Evolutionary conservation across 176 grass and related monocot species (phyloP), one percentile per base, ranked within the genome.

Genomic region (Elaeis guineensis): DNA sequence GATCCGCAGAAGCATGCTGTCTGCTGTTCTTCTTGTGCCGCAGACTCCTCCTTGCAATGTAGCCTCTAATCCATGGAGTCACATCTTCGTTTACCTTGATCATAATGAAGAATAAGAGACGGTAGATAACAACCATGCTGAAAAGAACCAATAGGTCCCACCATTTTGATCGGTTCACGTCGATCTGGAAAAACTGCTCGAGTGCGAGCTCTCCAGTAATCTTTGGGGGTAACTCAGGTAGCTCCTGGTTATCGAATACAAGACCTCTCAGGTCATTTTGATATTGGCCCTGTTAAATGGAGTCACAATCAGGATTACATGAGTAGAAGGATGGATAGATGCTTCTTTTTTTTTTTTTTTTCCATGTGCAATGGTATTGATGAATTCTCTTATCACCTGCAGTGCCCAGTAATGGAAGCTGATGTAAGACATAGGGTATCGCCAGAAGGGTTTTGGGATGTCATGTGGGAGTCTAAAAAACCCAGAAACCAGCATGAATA

Each of bases 381-480:
- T 24, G 3, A 3, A 9, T 55, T 8, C 52, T 29, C 7, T 32
- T 4, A 16, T 90, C 86, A 99, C 94, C 94, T 99, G 88, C 24
- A 93, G 63, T 62, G 94, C 88, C 94, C 94, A 99, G 76, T 79
- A 99, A 52, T 93, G 94, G 84, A 99, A 99, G 60, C 94, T 99
- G 64, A 99, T 81, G 59, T 99, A 99, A 54, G 90, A 86, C 84
- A 99, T 93, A 5, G 94, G 94, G 70, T 99, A 99, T 77, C 88
- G 71, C 94, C 94, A 99, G 68, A 99, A 76, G 17, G 82, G 77
- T 51, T 99, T 99, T 5, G 94, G 94, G 44, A 99, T 99, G 68
- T 99, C 94, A 0, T 89, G 74, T 4, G 94, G 88, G 56, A 89
- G 88, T 77, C 94, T 92, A 62, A 99, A 99, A 73, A 80, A 99